Evolutionary conservation across 208 protist species (phyloP).

Genomic region (Leishmania guyanensis): DNA sequence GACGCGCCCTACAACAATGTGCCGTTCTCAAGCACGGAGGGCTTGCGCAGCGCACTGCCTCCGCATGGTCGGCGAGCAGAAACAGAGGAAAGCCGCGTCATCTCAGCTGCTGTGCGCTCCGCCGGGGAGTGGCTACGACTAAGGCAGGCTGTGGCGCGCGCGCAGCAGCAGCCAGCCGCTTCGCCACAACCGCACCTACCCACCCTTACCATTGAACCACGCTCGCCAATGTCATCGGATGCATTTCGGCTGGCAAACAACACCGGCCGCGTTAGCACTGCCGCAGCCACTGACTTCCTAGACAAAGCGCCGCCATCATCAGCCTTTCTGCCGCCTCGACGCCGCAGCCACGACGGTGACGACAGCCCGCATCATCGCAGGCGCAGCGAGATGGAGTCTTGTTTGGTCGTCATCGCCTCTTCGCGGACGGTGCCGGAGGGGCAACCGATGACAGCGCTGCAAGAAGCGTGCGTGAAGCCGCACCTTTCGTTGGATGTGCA

Average conservation of each 20-base stretch:
- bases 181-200: background rate
- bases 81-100: background rate
- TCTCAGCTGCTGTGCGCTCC: background rate
- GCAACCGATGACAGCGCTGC: slow-evolving; percentile 3
- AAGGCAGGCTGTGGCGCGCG: background rate
- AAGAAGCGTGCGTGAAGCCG: background rate
- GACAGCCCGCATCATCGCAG: background rate
- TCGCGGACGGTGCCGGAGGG: background rate
- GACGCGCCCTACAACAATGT: background rate
- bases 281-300: background rate
- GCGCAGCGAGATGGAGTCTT: background rate
- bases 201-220: background rate
- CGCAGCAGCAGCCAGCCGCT: background rate
- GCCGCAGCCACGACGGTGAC: background rate
- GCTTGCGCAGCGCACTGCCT: too few species aligned
- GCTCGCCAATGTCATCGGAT: background rate
- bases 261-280: background rate
- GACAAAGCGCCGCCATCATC: background rate
- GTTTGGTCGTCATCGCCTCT: background rate
- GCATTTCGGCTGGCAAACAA: background rate
- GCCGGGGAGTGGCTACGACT: background rate
- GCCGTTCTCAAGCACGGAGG: background rate
- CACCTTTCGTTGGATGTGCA: background rate
- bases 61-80: background rate
- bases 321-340: background rate